A percentile compares a stretch with the other conserved stretches of the same genome.
phyloP scores from a whole-genome alignment of 352 stramenopile species.

The Globisporangium canariense region DNA sequence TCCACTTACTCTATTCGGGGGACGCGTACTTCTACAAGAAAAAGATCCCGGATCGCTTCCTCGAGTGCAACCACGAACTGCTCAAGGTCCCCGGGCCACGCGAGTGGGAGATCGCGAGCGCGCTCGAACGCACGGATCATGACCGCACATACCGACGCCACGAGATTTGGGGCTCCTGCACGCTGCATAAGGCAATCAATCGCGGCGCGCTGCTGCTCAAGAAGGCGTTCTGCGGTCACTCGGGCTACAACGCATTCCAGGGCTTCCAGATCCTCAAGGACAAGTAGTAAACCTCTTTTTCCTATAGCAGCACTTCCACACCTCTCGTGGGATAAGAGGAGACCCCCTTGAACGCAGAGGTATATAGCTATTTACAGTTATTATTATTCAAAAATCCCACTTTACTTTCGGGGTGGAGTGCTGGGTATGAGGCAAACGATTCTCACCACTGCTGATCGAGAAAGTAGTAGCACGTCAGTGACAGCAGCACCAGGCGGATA shows the following conservation, averaged over 20 bases:
- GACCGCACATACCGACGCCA: slow-evolving; percentile 12
- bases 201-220: slow-evolving; percentile 14
- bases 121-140: not conserved
- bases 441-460: no score
- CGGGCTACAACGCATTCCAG: slow-evolving; percentile 20
- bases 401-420: no score
- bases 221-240: slow-evolving; percentile 9
- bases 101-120: not conserved
- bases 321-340: not conserved
- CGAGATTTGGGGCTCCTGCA: slow-evolving; percentile 21
- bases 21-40: slow-evolving; percentile 46
- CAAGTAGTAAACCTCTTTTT: slow-evolving; percentile 2
- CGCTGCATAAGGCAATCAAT: slow-evolving; percentile 20
- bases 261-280: slow-evolving; percentile 12
- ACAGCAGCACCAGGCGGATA: no score
- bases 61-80: slow-evolving; percentile 11
- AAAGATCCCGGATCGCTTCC: slow-evolving; percentile 16
- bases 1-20: slow-evolving; percentile 33
- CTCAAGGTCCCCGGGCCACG: not conserved
- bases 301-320: not conserved
- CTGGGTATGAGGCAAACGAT: no score
- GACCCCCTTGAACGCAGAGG: no score
- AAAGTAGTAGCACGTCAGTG: no score
- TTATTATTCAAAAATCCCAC: no score
- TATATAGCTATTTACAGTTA: no score